A percentile compares a stretch with the other conserved stretches of the same genome.
Evolutionary conservation across 2,329 filamentous ascomycete genomes (phyloP).

Genomic region (Beauveria australis): DNA sequence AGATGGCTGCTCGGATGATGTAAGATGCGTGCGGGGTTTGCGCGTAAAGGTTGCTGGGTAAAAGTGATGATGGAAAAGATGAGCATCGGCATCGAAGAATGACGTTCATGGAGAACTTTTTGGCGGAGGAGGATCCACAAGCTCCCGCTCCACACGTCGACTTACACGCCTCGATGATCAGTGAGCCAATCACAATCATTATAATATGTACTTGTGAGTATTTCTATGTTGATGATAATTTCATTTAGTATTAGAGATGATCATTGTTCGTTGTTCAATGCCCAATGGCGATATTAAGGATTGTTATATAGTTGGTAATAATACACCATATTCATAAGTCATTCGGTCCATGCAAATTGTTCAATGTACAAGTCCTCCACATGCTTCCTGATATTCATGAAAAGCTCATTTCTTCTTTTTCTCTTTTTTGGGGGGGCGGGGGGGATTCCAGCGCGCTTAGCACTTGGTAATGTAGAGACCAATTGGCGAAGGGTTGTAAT

Average conservation of each 20-base stretch:
- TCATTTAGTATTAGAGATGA: not conserved
- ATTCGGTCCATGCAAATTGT: not conserved
- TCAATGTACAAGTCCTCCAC: not conserved
- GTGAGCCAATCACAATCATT: not conserved
- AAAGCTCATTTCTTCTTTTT: not conserved
- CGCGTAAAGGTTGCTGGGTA: not conserved
- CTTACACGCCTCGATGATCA: not conserved
- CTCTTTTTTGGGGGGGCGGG: no score
- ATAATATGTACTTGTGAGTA: no score
- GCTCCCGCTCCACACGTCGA: not conserved
- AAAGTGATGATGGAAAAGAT: not conserved
- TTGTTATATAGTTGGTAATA: conserved; percentile 6
- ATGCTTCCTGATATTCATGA: not conserved
- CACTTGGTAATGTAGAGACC: conserved; percentile 31
- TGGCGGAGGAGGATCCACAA: not conserved
- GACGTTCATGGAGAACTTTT: conserved; percentile 6
- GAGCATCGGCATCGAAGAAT: not conserved
- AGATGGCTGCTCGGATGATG: not conserved
- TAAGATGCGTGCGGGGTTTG: not conserved
- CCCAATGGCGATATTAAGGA: conserved; percentile 8
- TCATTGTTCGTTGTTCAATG: not conserved
- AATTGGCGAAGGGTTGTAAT: conserved; percentile 45
- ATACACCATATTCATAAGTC: conserved; percentile 4
- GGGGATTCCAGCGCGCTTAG: no score
- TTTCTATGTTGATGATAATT: no score